Conservation (phyloP, 192 early-diverging fungal genomes). For the Backusella morwellensis region DNA sequence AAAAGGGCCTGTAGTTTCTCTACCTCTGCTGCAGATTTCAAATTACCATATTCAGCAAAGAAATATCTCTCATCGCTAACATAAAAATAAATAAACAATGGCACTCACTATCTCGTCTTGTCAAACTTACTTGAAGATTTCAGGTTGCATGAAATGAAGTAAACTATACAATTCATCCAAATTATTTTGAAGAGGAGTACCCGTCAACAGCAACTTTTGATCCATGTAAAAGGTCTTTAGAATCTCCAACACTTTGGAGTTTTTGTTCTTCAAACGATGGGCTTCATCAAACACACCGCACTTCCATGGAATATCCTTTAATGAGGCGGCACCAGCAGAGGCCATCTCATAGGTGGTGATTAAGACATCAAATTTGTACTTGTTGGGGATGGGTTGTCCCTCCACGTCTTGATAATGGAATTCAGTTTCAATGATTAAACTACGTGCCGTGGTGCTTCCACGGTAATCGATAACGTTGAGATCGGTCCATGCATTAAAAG, state of each 20-base stretch:
- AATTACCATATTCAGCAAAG: constrained; percentile 63
- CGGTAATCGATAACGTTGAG: constrained; percentile 74
- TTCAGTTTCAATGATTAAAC: constrained; percentile 79
- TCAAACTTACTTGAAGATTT: constrained; percentile 51
- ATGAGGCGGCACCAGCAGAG: constrained; percentile 59
- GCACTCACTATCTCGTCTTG: constrained; percentile 6
- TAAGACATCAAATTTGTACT: constrained; percentile 60
- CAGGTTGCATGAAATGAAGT: constrained; percentile 79
- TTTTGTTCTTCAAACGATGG: constrained; percentile 79
- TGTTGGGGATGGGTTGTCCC: constrained; percentile 44
- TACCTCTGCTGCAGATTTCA: constrained; percentile 71
- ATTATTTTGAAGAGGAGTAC: constrained; percentile 83
- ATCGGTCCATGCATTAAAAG: constrained; percentile 68
- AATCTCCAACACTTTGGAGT: constrained; percentile 75
- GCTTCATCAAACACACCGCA: constrained; percentile 81
- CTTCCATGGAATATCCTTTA: constrained; percentile 70
- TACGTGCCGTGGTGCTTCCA: constrained; percentile 62
- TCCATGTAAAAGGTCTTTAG: constrained; percentile 75
- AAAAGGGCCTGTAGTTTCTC: constrained; percentile 71
- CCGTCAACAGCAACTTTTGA: constrained; percentile 76
- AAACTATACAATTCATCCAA: constrained; percentile 80
- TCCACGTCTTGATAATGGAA: constrained; percentile 64
- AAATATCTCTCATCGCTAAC: constrained; percentile 60
- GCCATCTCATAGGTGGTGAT: constrained; percentile 61
- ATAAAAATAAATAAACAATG: constrained; percentile 4